A percentile compares a stretch with the other conserved stretches of the same genome.
Evolutionary conservation across 352 stramenopile genomes (phyloP).

Genomic region (Phytophthora sp.): DNA sequence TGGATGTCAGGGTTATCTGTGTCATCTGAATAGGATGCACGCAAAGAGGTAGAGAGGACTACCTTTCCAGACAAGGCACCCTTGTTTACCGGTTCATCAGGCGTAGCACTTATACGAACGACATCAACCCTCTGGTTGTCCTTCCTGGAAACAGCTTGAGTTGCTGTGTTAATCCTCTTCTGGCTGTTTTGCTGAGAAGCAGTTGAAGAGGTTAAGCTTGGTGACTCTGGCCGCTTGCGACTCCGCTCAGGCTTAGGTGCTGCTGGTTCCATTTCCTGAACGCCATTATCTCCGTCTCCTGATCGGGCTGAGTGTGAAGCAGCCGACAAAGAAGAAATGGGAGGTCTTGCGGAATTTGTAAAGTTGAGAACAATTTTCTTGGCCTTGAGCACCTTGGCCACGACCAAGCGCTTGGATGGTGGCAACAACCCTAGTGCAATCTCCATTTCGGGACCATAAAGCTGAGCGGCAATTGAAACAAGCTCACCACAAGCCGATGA

Average conservation of each 20-base stretch:
- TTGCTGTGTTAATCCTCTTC: conserved; percentile 50
- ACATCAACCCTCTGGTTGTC: conserved; percentile 1
- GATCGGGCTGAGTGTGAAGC: conserved; percentile 8
- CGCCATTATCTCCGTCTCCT: conserved; percentile 29
- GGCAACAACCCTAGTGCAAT: conserved; percentile 54
- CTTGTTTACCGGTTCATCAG: neutral
- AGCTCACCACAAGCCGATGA: conserved; percentile 65
- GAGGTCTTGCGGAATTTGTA: conserved; percentile 12
- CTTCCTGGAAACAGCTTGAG: neutral
- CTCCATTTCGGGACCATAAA: conserved; percentile 67
- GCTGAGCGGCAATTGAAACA: conserved; percentile 45
- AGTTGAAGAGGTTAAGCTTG: conserved; percentile 44
- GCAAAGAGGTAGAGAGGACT: conserved; percentile 6
- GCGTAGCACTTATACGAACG: neutral
- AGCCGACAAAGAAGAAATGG: conserved; percentile 9
- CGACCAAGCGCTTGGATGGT: conserved; percentile 56
- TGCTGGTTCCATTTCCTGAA: conserved; percentile 9
- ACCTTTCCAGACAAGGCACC: neutral
- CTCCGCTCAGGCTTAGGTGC: conserved; percentile 36
- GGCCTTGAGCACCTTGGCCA: conserved; percentile 61
- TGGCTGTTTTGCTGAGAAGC: conserved; percentile 43
- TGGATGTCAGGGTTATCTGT: conserved; percentile 16
- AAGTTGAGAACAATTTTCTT: conserved; percentile 62
- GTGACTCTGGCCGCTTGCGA: conserved; percentile 59
- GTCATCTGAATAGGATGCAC: neutral